Evolutionary conservation across 257 asterid species (phyloP).

Genomic region (Jaltomata sinuosa): DNA sequence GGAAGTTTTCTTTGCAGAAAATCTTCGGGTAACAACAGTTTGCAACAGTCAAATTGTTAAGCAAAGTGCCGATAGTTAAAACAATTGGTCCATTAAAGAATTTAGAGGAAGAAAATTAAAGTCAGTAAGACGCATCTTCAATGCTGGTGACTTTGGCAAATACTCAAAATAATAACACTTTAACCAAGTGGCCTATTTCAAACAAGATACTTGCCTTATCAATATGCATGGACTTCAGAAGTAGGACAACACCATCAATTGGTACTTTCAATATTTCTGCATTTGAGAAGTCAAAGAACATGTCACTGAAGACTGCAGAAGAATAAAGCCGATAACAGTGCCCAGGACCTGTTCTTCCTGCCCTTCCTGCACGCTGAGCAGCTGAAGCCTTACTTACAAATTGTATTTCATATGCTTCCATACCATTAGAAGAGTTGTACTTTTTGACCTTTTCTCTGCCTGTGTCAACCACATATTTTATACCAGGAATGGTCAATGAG

Average conservation of each 20-base stretch:
- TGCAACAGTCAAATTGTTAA: neutral
- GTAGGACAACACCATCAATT: constrained; percentile 91
- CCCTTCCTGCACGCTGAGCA: constrained; percentile 90
- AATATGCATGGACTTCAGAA: constrained; percentile 87
- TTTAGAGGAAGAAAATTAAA: neutral
- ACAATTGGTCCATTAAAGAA: neutral
- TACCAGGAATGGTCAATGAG: constrained; percentile 93
- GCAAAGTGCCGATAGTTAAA: neutral
- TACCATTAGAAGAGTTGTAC: constrained; percentile 68
- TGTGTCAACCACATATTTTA: constrained; percentile 88
- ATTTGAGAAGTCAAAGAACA: constrained; percentile 54
- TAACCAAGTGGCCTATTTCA: neutral
- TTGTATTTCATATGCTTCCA: constrained; percentile 77
- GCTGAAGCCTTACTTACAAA: constrained; percentile 99
- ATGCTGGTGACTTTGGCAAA: neutral
- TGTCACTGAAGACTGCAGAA: constrained; percentile 68
- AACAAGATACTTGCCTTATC: constrained; percentile 46
- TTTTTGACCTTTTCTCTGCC: constrained; percentile 88
- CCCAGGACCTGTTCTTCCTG: constrained; percentile 98
- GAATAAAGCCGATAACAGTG: constrained; percentile 95
- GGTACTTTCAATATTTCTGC: constrained; percentile 91
- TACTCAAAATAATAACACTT: neutral
- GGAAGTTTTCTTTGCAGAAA: neutral
- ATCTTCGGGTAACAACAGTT: neutral
- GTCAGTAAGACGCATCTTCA: neutral